Evolutionary conservation across 2,329 filamentous ascomycete species (phyloP).

Genomic region (Aureobasidium zeae): DNA sequence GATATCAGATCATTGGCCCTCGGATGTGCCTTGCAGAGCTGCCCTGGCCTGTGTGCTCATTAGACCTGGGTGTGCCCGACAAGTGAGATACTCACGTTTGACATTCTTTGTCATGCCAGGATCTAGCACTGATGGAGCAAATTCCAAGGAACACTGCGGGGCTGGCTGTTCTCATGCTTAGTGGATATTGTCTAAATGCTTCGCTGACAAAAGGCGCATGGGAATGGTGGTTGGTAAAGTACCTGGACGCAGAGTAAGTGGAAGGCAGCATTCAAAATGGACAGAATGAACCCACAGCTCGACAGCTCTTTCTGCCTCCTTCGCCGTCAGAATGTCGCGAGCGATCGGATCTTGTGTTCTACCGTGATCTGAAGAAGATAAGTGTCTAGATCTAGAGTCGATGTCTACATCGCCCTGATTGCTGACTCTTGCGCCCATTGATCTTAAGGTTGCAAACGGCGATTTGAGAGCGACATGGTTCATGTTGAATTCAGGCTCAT

Average conservation of each 20-base stretch:
- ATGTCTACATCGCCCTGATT: not conserved
- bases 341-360: not conserved
- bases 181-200: not conserved
- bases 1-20: not conserved
- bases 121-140: not conserved
- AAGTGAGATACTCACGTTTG: not conserved
- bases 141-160: not conserved
- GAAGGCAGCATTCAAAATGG: not conserved
- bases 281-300: not conserved
- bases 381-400: not conserved
- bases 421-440: not conserved
- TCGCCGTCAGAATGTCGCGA: not conserved
- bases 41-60: not conserved
- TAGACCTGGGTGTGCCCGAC: not conserved
- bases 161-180: not conserved
- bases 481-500: not conserved
- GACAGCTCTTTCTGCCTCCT: not conserved
- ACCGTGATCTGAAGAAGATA: not conserved
- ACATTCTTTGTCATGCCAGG: not conserved
- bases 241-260: not conserved
- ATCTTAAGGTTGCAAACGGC: conserved; percentile 2
- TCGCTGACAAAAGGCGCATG: conserved; percentile 1
- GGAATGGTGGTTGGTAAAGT: not conserved
- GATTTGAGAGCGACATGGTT: not conserved
- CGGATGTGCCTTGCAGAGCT: not conserved